phyloP scores from a whole-genome alignment of 441 rosid genomes.

The Bocquillonia castaneifolia region DNA sequence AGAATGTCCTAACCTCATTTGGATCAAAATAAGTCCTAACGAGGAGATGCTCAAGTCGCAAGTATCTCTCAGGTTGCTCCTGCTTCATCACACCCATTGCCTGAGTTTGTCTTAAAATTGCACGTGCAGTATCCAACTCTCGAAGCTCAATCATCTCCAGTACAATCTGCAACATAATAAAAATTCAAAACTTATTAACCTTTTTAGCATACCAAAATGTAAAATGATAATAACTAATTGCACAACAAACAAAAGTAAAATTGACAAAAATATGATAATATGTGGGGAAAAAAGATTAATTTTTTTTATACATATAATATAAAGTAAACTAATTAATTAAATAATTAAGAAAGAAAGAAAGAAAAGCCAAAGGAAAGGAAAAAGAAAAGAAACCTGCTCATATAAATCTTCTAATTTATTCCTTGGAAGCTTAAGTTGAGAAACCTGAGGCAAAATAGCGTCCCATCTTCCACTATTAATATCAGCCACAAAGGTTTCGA shows the following conservation, averaged over 20 bases:
- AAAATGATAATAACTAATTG: no score
- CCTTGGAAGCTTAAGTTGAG: conserved; percentile 95
- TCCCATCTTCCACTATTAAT: conserved; percentile 93
- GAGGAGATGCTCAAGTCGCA: conserved; percentile 92
- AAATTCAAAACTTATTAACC: no score
- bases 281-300: no score
- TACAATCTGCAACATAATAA: conserved; percentile 73
- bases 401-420: conserved; percentile 86
- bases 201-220: no score
- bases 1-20: conserved; percentile 58
- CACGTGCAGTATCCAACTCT: conserved; percentile 93
- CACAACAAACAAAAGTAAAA: no score
- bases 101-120: conserved; percentile 95
- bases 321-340: no score
- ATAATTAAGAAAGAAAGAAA: no score
- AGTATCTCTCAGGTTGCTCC: conserved; percentile 98
- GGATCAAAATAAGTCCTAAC: conserved; percentile 98
- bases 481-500: conserved; percentile 89
- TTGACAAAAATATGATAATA: no score
- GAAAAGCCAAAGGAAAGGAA: no score
- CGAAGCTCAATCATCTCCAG: conserved; percentile 98
- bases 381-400: conserved; percentile 57
- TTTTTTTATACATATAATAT: no score
- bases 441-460: conserved; percentile 85
- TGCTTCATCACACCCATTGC: conserved; percentile 99